Evolutionary conservation across 2,329 filamentous ascomycete genomes (phyloP), one percentile per base, ranked within the genome.

Genomic region (Pyrenophora graminea): DNA sequence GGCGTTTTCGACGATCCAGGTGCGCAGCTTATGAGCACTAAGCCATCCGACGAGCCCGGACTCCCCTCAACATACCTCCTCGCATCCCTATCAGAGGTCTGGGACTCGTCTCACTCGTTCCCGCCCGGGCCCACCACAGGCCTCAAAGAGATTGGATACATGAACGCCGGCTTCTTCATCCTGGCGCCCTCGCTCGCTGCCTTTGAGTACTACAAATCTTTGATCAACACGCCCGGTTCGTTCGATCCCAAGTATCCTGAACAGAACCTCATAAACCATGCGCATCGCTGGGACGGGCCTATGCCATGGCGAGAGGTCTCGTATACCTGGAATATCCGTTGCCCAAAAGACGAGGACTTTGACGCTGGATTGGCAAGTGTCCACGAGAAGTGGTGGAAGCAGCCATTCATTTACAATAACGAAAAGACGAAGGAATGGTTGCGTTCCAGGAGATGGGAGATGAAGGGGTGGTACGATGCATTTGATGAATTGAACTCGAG

Each of bases 331-430:
- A 76, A 76, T 44, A 67, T 74, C 9, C 66, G 72, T 39, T 71
- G 67, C 37, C 67, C 69, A 0, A 74, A 59, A 12, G 63, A 71
- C 41, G 62, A 63, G 21, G 74, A 76, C 45, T 51, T 75, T 25
- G 58, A 69, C 9, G 64, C 69, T 25, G 74, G 74, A 0, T 59
- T 75, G 8, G 61, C 61, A 31, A 71, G 64, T 45, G 55, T 75
- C 40, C 74, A 76, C 38, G 72, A 71, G 53, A 76, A 76, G 58
- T 76, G 70, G 68, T 76, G 73, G 74, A 52, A 47, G 7, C 55
- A 63, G 33, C 70, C 66, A 1, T 66, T 58, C 21, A 55, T 62
- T 7, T 55, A 58, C 19, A 43, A 53, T 1, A 61, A 69, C 32
- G 31, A 65, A 17, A 68, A 68, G 37, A 59, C 73, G 15, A 63